These are phyloP conservation scores for Suhomyces bolitotheri DNA, from an alignment of 1,139 yeast species.

Conservation along the genomic window DNA sequence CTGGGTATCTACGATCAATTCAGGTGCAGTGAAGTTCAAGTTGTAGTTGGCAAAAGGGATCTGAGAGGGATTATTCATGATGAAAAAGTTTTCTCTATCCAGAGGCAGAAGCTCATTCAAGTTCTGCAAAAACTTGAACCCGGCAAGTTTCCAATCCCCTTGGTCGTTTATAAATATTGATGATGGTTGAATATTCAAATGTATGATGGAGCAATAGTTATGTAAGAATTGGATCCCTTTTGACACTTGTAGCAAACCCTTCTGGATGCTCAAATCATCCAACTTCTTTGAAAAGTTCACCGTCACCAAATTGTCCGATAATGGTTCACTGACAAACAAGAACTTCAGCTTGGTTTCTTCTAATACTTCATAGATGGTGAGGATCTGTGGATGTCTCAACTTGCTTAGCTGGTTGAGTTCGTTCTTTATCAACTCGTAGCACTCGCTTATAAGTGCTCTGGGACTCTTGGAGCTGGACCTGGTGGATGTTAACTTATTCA, in stretches of 20 bases:
- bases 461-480: slow-evolving; percentile 41
- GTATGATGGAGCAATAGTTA: slow-evolving; percentile 70
- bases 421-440: slow-evolving; percentile 40
- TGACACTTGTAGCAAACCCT: slow-evolving; percentile 78
- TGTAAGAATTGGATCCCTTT: slow-evolving; percentile 84
- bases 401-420: slow-evolving; percentile 73
- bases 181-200: slow-evolving; percentile 75
- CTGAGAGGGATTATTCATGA: slow-evolving; percentile 69
- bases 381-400: slow-evolving; percentile 82
- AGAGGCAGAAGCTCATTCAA: slow-evolving; percentile 47
- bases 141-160: slow-evolving; percentile 93
- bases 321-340: slow-evolving; percentile 82
- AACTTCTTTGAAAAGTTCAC: slow-evolving; percentile 41
- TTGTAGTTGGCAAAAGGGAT: slow-evolving; percentile 78
- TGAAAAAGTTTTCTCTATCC: slow-evolving; percentile 54
- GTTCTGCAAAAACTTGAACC: slow-evolving; percentile 66
- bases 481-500: slow-evolving; percentile 54
- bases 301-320: slow-evolving; percentile 59
- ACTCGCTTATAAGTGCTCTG: slow-evolving; percentile 37
- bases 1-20: slow-evolving; percentile 58
- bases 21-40: slow-evolving; percentile 77
- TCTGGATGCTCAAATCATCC: slow-evolving; percentile 75
- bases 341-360: slow-evolving; percentile 82
- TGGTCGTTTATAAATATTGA: slow-evolving; percentile 76
- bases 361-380: slow-evolving; percentile 79